Conservation (phyloP, 768 basidiomycete genomes). For the Nidula microcarpa region DNA sequence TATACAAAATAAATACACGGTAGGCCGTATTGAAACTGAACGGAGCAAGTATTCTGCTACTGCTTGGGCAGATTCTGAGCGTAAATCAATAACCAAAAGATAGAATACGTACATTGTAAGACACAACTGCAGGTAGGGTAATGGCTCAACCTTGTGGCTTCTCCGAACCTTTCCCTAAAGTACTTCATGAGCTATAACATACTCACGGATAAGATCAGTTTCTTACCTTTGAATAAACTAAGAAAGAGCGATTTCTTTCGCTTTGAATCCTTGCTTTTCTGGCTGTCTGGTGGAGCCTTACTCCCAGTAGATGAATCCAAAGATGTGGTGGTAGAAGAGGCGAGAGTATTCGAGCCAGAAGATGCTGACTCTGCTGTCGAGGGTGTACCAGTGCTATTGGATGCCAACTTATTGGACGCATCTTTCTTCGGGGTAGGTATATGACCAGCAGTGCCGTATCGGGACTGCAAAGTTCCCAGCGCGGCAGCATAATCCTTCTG, state of each 20-base stretch:
- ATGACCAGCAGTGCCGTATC: conserved; percentile 27
- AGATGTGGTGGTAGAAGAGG: too few relatives aligned
- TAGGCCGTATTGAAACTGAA: too few relatives aligned
- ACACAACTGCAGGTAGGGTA: too few relatives aligned
- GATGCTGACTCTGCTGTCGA: background rate
- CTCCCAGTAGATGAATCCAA: too few relatives aligned
- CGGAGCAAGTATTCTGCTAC: too few relatives aligned
- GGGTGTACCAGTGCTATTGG: background rate
- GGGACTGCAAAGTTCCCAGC: conserved; percentile 27
- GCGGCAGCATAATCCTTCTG: conserved; percentile 35
- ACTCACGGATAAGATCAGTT: background rate
- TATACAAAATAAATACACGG: too few relatives aligned
- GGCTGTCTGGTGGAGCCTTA: background rate
- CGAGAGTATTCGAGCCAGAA: background rate
- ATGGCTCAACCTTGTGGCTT: too few relatives aligned
- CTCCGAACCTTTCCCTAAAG: too few relatives aligned
- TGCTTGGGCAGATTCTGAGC: too few relatives aligned
- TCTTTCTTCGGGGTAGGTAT: conserved; percentile 25
- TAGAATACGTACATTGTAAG: too few relatives aligned
- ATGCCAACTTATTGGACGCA: conserved; percentile 19
- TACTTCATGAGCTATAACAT: too few relatives aligned
- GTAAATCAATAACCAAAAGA: too few relatives aligned
- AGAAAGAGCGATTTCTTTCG: conserved; percentile 11
- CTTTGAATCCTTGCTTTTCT: background rate
- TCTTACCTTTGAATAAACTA: conserved; percentile 18